Percentiles rank a stretch among this genome's conserved stretches.
Evolutionary conservation across 495 filamentous ascomycete genomes (phyloP).

Genomic region (Daldinia vernicosa): DNA sequence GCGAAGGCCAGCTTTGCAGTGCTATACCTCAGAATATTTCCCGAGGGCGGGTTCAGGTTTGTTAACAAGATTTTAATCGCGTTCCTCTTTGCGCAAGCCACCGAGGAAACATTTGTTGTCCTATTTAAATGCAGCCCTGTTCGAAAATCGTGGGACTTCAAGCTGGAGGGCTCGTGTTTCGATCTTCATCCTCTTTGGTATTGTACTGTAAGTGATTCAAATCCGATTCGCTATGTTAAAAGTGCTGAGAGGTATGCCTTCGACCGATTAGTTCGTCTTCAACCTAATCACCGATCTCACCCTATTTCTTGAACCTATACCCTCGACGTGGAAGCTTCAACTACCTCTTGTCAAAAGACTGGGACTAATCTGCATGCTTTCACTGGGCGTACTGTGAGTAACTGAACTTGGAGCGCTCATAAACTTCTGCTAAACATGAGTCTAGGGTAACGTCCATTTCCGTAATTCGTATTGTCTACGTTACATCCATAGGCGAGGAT

Average conservation of each 20-base stretch:
- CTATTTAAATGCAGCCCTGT: slow-evolving; percentile 38
- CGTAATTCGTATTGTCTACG: slow-evolving; percentile 35
- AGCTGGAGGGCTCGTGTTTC: slow-evolving; percentile 33
- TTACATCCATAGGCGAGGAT: slow-evolving; percentile 17
- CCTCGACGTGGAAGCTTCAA: slow-evolving; percentile 41
- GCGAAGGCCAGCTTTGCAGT: slow-evolving; percentile 42
- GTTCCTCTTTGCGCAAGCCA: slow-evolving; percentile 34
- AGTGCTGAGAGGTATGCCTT: neutral
- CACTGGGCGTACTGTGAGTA: slow-evolving; percentile 52
- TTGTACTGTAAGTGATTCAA: slow-evolving; percentile 29
- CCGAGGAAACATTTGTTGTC: slow-evolving; percentile 37
- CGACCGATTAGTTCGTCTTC: slow-evolving; percentile 35
- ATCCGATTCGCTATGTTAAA: neutral
- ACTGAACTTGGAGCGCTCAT: neutral
- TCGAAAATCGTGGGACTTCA: slow-evolving; percentile 36
- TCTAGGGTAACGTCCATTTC: slow-evolving; percentile 33
- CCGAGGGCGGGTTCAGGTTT: slow-evolving; percentile 23
- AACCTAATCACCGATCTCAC: slow-evolving; percentile 41
- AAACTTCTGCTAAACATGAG: neutral
- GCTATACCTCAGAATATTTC: slow-evolving; percentile 41
- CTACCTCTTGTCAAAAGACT: slow-evolving; percentile 52
- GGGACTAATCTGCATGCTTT: slow-evolving; percentile 56
- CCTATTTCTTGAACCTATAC: slow-evolving; percentile 46
- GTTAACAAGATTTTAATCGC: slow-evolving; percentile 36
- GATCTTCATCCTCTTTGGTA: slow-evolving; percentile 42